A percentile compares a stretch with the other conserved stretches of the same genome.
Evolutionary conservation across 495 filamentous ascomycete species (phyloP).

Genomic region (Platismatia glauca): DNA sequence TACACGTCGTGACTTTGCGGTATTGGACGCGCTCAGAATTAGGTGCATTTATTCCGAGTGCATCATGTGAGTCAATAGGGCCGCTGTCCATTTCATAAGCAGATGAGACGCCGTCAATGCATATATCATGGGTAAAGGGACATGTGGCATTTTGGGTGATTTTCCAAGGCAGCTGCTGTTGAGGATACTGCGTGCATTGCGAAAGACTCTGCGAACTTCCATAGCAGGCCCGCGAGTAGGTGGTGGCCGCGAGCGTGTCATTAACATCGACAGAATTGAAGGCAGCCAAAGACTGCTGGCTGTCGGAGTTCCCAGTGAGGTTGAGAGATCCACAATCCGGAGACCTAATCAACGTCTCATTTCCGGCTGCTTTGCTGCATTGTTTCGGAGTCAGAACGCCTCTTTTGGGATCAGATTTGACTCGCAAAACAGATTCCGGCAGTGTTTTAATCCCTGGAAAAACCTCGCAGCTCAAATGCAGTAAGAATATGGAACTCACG

Average conservation of each 20-base stretch:
- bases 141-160: slow-evolving; percentile 24
- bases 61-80: slow-evolving; percentile 27
- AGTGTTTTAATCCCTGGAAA: too few species aligned
- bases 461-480: too few species aligned
- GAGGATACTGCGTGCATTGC: slow-evolving; percentile 21
- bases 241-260: slow-evolving; percentile 25
- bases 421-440: too few species aligned
- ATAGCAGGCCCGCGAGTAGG: slow-evolving; percentile 30
- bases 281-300: neutral
- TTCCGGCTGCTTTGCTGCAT: slow-evolving; percentile 27
- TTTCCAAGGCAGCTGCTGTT: slow-evolving; percentile 22
- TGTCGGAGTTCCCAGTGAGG: neutral
- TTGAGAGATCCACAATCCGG: slow-evolving; percentile 23
- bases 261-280: slow-evolving; percentile 14
- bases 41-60: slow-evolving; percentile 28
- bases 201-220: slow-evolving; percentile 6
- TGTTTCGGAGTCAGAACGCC: too few species aligned
- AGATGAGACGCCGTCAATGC: slow-evolving; percentile 15
- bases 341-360: slow-evolving; percentile 25
- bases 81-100: slow-evolving; percentile 30
- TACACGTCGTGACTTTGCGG: slow-evolving; percentile 28
- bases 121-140: slow-evolving; percentile 26
- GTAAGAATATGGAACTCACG: too few species aligned
- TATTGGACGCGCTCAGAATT: slow-evolving; percentile 24
- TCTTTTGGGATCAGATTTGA: too few species aligned